Evolutionary conservation across 306 rosid species (phyloP), one percentile per base, ranked within the genome.

Genomic region (Acacia melanoxylon): DNA sequence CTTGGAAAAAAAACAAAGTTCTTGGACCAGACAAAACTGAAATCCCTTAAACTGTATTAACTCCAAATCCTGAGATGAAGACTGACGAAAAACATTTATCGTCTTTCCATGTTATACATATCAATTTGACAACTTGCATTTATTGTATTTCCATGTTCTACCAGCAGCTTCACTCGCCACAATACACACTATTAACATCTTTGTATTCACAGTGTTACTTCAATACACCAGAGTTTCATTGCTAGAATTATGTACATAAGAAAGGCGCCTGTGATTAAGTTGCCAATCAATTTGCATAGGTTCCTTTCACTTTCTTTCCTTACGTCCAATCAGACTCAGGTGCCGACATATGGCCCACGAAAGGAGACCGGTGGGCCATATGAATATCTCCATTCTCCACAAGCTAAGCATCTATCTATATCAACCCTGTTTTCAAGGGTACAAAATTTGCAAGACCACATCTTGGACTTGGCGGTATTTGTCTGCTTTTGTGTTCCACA

Each of bases 361-460:
- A 44, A 20, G 42, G 89, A 72, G 78, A 74, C 77, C 6, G 84
- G 86, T 45, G 91, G 91, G 62, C 91, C 94, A 42, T 81, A 75
- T 6, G 90, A 91, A 66, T 82, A 87, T 69, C 89, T 84, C 94
- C 91, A 91, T 84, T 84, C 89, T 81, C 90, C 87, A 68, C 94
- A 87, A 73, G 87, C 88, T 51, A 86, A 68, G 86, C 94, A 89
- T 86, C 87, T 89, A 52, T 84, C 94, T 15, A 20, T 24, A 68
- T 78, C 86, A 75, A 67, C 85, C 66, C 63, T 81, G 85, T 91
- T 91, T 75, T 83, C 84, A 16, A 86, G 84, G 7, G 91, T 89
- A 82, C 92, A 91, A 81, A 87, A 87, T 85, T 91, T 91, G 85
- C 91, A 87, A 40, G 83, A 83, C 94, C 94, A 91, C 48, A 82